A percentile compares a stretch with the other conserved stretches of the same genome.
Conservation (phyloP, 257 asterid species). For the Solanum lignicaule region DNA sequence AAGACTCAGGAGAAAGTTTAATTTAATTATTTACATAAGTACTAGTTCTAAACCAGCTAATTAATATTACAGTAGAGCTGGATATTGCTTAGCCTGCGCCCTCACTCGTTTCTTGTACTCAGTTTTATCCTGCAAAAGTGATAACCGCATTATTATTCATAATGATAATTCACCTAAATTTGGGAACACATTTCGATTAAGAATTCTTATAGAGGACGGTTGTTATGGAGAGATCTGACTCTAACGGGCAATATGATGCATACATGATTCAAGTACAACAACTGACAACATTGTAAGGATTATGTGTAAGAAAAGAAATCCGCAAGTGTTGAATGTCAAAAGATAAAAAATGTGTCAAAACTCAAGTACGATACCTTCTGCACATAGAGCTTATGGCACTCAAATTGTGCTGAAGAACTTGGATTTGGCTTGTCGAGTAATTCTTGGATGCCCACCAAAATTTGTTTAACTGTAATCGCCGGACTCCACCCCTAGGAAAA, state of each 20-base stretch:
- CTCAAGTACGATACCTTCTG: background rate
- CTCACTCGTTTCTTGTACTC: slow-evolving; percentile 28
- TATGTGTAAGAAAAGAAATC: background rate
- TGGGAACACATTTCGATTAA: background rate
- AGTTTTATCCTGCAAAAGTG: slow-evolving; percentile 13
- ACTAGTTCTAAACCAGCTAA: background rate
- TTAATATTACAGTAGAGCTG: slow-evolving; percentile 3
- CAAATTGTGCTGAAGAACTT: slow-evolving; percentile 20
- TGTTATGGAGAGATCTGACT: background rate
- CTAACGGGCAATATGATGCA: background rate
- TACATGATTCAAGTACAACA: background rate
- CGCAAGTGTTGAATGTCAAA: background rate
- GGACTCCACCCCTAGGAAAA: slow-evolving; percentile 31
- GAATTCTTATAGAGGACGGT: background rate
- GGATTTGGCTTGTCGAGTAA: slow-evolving; percentile 28
- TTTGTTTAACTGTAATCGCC: slow-evolving; percentile 29
- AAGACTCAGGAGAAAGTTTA: background rate
- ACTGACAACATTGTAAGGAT: background rate
- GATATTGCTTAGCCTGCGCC: slow-evolving; percentile 26
- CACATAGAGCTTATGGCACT: background rate
- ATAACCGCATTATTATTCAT: background rate
- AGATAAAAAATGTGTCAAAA: background rate
- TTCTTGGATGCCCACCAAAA: slow-evolving; percentile 34
- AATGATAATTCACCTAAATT: background rate
- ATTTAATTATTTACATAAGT: background rate